Conservation (phyloP, 2,329 filamentous ascomycete genomes). For the Pseudogymnoascus verrucosus region DNA sequence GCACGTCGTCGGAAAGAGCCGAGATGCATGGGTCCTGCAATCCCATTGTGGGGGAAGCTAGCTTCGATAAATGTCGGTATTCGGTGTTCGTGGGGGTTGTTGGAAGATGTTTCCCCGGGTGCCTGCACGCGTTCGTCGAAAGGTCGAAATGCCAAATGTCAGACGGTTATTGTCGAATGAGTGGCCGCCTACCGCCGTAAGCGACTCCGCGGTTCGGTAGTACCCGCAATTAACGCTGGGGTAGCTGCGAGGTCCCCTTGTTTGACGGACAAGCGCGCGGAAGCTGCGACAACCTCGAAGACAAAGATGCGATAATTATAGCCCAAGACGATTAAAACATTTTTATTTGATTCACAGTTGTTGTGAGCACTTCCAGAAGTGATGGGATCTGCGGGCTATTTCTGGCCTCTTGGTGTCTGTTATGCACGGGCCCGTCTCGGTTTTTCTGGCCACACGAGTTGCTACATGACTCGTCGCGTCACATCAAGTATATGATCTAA, state of each 20-base stretch:
- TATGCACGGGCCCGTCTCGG: background rate
- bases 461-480: background rate
- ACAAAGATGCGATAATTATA: background rate
- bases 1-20: constrained; percentile 12
- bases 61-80: constrained; percentile 6
- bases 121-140: constrained; percentile 5
- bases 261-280: background rate
- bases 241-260: background rate
- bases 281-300: background rate
- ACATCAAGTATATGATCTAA: background rate
- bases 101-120: background rate
- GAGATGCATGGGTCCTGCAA: constrained; percentile 11
- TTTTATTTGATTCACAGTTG: background rate
- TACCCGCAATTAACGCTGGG: background rate
- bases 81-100: background rate
- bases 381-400: background rate
- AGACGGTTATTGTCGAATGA: constrained; percentile 1
- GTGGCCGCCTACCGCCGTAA: background rate
- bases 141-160: background rate
- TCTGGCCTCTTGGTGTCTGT: background rate
- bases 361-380: background rate
- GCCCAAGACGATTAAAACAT: background rate
- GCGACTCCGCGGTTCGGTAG: background rate
- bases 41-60: constrained; percentile 5
- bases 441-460: background rate